Conservation (phyloP, 2,329 filamentous ascomycete species). For the Xylaria sp. region DNA sequence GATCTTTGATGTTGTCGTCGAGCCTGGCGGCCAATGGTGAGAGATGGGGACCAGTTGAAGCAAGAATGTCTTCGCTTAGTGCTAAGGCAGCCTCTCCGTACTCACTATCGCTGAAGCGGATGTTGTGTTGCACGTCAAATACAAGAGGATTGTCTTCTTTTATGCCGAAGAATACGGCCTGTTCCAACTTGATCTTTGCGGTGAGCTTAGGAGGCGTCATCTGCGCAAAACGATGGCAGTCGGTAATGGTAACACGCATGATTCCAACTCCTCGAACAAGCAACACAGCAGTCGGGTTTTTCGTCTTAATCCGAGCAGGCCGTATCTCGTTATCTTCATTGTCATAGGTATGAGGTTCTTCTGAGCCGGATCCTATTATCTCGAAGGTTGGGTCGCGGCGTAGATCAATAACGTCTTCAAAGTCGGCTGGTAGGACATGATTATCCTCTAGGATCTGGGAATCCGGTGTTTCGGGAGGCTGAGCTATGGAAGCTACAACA, state of each 20-base stretch:
- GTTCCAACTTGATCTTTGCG: slow-evolving; percentile 87
- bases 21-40: slow-evolving; percentile 75
- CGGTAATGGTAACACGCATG: slow-evolving; percentile 63
- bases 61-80: slow-evolving; percentile 82
- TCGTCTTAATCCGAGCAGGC: slow-evolving; percentile 59
- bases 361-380: slow-evolving; percentile 67
- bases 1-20: slow-evolving; percentile 77
- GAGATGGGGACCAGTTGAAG: slow-evolving; percentile 76
- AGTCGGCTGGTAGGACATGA: slow-evolving; percentile 67
- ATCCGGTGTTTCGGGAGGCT: slow-evolving; percentile 72
- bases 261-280: slow-evolving; percentile 68
- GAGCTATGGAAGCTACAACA: slow-evolving; percentile 75
- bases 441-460: slow-evolving; percentile 75
- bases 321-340: slow-evolving; percentile 54
- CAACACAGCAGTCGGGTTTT: slow-evolving; percentile 67
- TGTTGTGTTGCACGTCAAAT: slow-evolving; percentile 71
- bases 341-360: slow-evolving; percentile 56
- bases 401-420: slow-evolving; percentile 88
- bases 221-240: slow-evolving; percentile 65
- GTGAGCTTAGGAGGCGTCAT: slow-evolving; percentile 68
- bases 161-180: slow-evolving; percentile 90
- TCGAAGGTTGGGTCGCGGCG: slow-evolving; percentile 68
- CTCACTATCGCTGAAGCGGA: slow-evolving; percentile 71
- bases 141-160: slow-evolving; percentile 86
- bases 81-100: slow-evolving; percentile 77